phyloP scores from a whole-genome alignment of 371 early-diverging fungal genomes.

The Mortierella sp. region DNA sequence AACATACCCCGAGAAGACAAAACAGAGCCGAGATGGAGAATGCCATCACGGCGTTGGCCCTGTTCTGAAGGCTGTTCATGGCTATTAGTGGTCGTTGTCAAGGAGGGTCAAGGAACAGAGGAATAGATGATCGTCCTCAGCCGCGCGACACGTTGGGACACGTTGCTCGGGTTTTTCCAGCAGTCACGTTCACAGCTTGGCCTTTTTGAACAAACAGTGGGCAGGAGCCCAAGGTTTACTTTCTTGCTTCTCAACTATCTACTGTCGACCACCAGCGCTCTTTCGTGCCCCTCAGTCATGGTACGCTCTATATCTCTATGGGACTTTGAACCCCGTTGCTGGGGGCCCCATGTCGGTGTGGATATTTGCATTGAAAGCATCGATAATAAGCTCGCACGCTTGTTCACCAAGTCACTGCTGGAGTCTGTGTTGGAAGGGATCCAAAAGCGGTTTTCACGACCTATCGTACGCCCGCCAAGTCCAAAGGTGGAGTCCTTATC shows the following conservation, averaged over 20 bases:
- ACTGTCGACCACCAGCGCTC: not conserved
- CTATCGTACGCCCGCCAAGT: not conserved
- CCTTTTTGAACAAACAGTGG: too few species aligned
- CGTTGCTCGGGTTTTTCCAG: too few species aligned
- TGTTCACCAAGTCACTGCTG: not conserved
- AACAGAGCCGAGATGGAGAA: conserved; percentile 74
- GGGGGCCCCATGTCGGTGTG: too few species aligned
- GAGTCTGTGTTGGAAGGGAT: not conserved
- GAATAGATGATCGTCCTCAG: not conserved
- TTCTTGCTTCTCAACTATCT: too few species aligned
- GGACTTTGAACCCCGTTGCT: not conserved
- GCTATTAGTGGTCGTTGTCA: not conserved
- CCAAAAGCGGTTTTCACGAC: not conserved
- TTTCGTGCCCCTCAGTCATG: not conserved
- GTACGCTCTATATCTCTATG: not conserved
- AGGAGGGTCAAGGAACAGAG: not conserved
- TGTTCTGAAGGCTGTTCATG: conserved; percentile 70
- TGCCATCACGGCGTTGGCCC: conserved; percentile 75
- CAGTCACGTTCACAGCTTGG: too few species aligned
- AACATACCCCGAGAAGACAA: conserved; percentile 62
- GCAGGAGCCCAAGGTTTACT: too few species aligned
- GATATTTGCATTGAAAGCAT: not conserved
- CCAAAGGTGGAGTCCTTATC: not conserved
- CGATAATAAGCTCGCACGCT: not conserved
- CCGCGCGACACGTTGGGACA: not conserved